Conservation (phyloP, 1,284 basidiomycete genomes). For the Malassezia psittaci region DNA sequence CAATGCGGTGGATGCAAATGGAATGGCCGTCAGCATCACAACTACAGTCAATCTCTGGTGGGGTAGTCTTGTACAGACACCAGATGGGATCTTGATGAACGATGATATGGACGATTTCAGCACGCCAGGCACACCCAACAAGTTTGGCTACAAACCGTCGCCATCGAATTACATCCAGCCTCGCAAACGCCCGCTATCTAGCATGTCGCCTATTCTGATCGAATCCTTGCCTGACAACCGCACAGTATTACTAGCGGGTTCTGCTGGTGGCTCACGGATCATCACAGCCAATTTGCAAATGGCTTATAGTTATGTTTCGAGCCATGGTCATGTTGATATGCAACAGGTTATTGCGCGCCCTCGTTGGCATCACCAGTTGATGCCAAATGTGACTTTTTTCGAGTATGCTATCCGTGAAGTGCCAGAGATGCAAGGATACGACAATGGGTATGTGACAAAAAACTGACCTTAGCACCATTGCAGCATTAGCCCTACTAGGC, state of each 20-base stretch:
- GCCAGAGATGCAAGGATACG: constrained; percentile 40
- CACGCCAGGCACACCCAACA: constrained; percentile 44
- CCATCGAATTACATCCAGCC: constrained; percentile 48
- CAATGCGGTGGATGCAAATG: constrained; percentile 47
- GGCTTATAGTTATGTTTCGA: constrained; percentile 35
- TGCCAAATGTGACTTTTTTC: constrained; percentile 40
- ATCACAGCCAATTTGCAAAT: constrained; percentile 50
- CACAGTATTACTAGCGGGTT: constrained; percentile 47
- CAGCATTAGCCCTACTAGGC: constrained; percentile 22
- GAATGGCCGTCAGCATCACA: constrained; percentile 49
- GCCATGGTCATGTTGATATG: constrained; percentile 27
- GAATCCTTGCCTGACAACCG: constrained; percentile 29
- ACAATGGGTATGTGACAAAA: constrained; percentile 45
- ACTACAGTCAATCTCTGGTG: constrained; percentile 50
- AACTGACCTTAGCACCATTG: neutral
- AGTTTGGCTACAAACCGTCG: constrained; percentile 44
- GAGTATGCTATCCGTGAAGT: constrained; percentile 38
- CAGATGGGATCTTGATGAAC: constrained; percentile 38
- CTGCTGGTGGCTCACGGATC: constrained; percentile 50
- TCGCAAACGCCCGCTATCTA: constrained; percentile 49
- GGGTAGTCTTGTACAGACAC: constrained; percentile 38
- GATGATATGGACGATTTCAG: constrained; percentile 50
- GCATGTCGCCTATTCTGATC: constrained; percentile 48
- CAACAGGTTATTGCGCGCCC: constrained; percentile 38
- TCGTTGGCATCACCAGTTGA: constrained; percentile 51